Evolutionary conservation across 2,329 filamentous ascomycete species (phyloP).

Genomic region (Apiospora kogelbergensis): DNA sequence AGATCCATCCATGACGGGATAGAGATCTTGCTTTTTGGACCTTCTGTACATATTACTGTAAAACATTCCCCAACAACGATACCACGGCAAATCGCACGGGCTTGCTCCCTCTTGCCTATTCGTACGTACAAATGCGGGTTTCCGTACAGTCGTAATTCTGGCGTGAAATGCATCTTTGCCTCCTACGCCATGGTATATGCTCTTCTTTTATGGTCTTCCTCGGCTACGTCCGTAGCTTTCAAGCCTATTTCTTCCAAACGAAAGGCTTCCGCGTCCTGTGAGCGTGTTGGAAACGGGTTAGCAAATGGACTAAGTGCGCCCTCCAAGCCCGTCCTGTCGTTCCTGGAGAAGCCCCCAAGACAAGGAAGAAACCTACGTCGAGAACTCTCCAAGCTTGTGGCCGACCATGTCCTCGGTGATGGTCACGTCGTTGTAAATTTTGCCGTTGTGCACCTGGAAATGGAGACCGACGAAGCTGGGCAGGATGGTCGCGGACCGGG

Average conservation of each 20-base stretch:
- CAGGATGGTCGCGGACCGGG: slow-evolving; percentile 83
- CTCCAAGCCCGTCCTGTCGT: neutral
- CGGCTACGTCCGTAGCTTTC: neutral
- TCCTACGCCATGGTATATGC: slow-evolving; percentile 22
- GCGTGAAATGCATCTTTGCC: neutral
- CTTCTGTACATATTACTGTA: neutral
- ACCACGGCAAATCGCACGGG: neutral
- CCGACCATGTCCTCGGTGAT: slow-evolving; percentile 97
- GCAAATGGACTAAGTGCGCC: neutral
- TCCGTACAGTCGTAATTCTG: neutral
- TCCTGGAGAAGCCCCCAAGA: neutral
- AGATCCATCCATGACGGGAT: neutral
- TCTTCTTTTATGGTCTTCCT: slow-evolving; percentile 7
- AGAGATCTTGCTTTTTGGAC: neutral
- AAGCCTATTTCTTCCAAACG: slow-evolving; percentile 44
- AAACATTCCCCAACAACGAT: neutral
- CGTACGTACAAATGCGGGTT: neutral
- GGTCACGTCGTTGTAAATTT: slow-evolving; percentile 76
- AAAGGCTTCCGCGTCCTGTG: slow-evolving; percentile 58
- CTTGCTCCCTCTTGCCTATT: slow-evolving; percentile 4
- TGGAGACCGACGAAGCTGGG: slow-evolving; percentile 88
- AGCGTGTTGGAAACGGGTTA: neutral
- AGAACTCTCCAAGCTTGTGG: slow-evolving; percentile 91
- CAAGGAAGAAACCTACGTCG: slow-evolving; percentile 62
- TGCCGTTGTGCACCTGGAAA: slow-evolving; percentile 92